A percentile compares a stretch with the other conserved stretches of the same genome.
Evolutionary conservation across 1,284 basidiomycete species (phyloP).

Genomic region (Ustilago vetiveriae): DNA sequence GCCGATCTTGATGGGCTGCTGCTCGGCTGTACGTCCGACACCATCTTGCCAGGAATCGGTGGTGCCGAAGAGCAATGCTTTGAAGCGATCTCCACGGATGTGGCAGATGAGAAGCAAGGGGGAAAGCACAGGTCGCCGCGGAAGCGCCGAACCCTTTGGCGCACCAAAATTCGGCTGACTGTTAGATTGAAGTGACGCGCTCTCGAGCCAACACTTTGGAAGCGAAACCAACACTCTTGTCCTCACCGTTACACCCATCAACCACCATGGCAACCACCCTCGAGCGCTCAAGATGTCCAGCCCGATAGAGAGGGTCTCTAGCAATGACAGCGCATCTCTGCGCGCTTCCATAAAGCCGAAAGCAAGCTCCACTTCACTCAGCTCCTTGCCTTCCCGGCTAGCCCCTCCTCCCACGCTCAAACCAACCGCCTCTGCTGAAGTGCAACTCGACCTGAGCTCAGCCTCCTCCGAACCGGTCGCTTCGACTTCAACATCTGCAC

Average conservation of each 20-base stretch:
- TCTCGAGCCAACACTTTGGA: slow-evolving; percentile 20
- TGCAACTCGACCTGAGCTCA: slow-evolving; percentile 50
- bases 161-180: too few relatives aligned
- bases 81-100: too few relatives aligned
- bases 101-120: background rate
- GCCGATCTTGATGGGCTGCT: background rate
- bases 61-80: background rate
- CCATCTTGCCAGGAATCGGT: background rate
- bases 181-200: slow-evolving; percentile 9
- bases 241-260: background rate
- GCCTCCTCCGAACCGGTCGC: slow-evolving; percentile 23
- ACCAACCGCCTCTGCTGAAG: slow-evolving; percentile 42
- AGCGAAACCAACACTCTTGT: slow-evolving; percentile 11
- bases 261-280: too few relatives aligned
- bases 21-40: background rate
- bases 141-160: slow-evolving; percentile 19
- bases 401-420: slow-evolving; percentile 36
- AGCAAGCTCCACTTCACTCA: slow-evolving; percentile 44
- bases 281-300: too few relatives aligned
- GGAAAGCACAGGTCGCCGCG: slow-evolving; percentile 6
- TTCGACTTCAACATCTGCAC: background rate
- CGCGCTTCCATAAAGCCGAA: slow-evolving; percentile 17
- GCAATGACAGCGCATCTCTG: slow-evolving; percentile 18
- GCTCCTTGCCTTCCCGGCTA: slow-evolving; percentile 40
- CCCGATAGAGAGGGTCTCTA: slow-evolving; percentile 23